phyloP scores from a whole-genome alignment of 768 basidiomycete species.

The Mrakia hoshinonis region DNA sequence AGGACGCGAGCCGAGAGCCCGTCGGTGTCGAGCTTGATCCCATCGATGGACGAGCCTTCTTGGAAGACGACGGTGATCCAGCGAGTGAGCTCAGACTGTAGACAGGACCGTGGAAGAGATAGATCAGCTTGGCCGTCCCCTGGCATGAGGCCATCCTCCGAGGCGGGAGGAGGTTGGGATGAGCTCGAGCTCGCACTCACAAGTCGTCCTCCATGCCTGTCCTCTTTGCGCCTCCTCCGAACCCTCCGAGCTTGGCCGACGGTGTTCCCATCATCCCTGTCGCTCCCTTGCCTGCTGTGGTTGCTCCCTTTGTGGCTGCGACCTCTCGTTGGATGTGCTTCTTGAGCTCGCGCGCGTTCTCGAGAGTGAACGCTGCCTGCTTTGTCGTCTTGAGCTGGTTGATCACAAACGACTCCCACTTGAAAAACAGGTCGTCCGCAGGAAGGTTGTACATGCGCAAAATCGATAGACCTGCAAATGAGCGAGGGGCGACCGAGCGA shows the following conservation, averaged over 20 bases:
- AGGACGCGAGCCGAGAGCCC: neutral
- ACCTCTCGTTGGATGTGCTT: slow-evolving; percentile 38
- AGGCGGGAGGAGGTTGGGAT: no score
- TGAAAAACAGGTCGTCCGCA: slow-evolving; percentile 43
- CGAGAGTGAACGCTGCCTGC: slow-evolving; percentile 33
- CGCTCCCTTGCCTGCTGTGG: neutral
- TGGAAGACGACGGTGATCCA: slow-evolving; percentile 15
- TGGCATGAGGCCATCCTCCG: no score
- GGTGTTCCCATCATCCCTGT: neutral
- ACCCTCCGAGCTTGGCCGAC: neutral
- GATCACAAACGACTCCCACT: slow-evolving; percentile 45
- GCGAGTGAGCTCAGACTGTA: slow-evolving; percentile 5
- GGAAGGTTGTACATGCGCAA: slow-evolving; percentile 42
- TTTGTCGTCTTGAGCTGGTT: slow-evolving; percentile 20
- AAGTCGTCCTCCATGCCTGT: neutral
- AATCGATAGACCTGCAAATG: slow-evolving; percentile 42
- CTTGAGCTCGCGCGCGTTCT: slow-evolving; percentile 39
- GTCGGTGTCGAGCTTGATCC: neutral
- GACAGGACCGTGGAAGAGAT: neutral
- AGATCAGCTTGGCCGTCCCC: neutral
- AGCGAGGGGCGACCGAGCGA: neutral
- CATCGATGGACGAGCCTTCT: slow-evolving; percentile 16
- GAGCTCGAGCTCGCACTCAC: slow-evolving; percentile 3
- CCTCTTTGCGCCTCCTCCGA: neutral
- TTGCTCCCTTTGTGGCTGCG: slow-evolving; percentile 29